Evolutionary conservation across 1,284 basidiomycete species (phyloP).

Genomic region (Pterulicium gracile): DNA sequence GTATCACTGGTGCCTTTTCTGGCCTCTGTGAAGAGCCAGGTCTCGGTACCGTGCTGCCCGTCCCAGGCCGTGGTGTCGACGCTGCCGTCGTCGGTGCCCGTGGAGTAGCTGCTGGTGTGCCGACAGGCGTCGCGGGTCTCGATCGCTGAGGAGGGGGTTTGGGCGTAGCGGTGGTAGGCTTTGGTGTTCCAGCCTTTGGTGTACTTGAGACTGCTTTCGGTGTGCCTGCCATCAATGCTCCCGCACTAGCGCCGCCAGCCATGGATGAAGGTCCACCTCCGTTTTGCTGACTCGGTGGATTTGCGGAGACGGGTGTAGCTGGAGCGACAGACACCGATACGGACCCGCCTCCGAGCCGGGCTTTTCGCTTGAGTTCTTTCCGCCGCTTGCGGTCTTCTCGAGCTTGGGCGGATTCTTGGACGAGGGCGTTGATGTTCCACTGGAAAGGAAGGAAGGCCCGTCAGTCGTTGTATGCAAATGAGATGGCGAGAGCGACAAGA

Average conservation of each 20-base stretch:
- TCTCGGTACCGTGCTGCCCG: neutral
- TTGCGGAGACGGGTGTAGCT: neutral
- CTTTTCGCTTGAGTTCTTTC: conserved; percentile 5
- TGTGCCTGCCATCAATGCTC: no score
- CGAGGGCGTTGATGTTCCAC: conserved; percentile 60
- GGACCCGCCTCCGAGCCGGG: conserved; percentile 4
- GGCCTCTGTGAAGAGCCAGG: neutral
- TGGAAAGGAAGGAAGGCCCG: conserved; percentile 21
- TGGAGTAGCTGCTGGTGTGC: neutral
- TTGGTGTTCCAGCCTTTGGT: no score
- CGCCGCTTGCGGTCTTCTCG: conserved; percentile 69
- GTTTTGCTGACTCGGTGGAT: no score
- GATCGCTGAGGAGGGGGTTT: conserved; percentile 8
- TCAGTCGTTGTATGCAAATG: neutral
- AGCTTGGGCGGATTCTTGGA: conserved; percentile 63
- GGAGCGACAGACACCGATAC: neutral
- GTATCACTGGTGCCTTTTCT: neutral
- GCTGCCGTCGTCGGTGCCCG: neutral
- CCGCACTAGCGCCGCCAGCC: no score
- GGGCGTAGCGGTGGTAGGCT: conserved; percentile 15
- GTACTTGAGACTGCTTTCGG: no score
- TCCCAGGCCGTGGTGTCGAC: neutral
- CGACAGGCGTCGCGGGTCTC: neutral
- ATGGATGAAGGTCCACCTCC: no score
- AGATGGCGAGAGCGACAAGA: conserved; percentile 12